Conservation (phyloP, 495 filamentous ascomycete genomes). For the Hypoxylon subgilvum region DNA sequence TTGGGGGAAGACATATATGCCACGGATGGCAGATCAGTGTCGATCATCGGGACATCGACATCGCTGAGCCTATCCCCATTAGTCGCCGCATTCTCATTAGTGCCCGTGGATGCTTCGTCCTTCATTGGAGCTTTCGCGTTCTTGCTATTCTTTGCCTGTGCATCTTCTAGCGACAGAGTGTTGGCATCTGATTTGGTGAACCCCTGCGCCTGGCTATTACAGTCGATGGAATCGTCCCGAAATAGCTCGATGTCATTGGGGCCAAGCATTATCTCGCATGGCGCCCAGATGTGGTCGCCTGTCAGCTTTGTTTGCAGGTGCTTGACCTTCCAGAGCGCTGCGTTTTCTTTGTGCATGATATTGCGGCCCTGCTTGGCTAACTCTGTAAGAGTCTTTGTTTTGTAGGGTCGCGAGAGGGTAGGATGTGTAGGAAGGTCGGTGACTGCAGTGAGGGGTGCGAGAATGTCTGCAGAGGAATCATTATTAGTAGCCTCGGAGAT, state of each 20-base stretch:
- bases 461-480: constrained; percentile 63
- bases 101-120: constrained; percentile 1
- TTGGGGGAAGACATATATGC: neutral
- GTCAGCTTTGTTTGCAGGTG: constrained; percentile 76
- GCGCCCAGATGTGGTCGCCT: constrained; percentile 81
- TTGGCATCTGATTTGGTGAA: constrained; percentile 31
- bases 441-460: constrained; percentile 84
- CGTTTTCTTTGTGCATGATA: constrained; percentile 79
- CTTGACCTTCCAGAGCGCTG: constrained; percentile 75
- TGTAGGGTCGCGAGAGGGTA: constrained; percentile 81
- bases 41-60: constrained; percentile 33
- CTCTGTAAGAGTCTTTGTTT: constrained; percentile 77
- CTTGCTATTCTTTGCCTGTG: constrained; percentile 18
- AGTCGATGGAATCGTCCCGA: constrained; percentile 44
- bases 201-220: constrained; percentile 23
- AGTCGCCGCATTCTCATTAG: neutral
- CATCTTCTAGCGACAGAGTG: constrained; percentile 20
- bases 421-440: constrained; percentile 86
- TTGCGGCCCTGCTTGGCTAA: constrained; percentile 70
- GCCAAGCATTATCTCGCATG: constrained; percentile 67
- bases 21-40: constrained; percentile 18
- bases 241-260: constrained; percentile 61
- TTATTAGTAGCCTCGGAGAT: constrained; percentile 29
- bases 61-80: constrained; percentile 17
- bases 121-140: constrained; percentile 8